Evolutionary conservation across 2,329 filamentous ascomycete genomes (phyloP), one percentile per base, ranked within the genome.

Genomic region (Dryadomyces quercus-mongolicae): DNA sequence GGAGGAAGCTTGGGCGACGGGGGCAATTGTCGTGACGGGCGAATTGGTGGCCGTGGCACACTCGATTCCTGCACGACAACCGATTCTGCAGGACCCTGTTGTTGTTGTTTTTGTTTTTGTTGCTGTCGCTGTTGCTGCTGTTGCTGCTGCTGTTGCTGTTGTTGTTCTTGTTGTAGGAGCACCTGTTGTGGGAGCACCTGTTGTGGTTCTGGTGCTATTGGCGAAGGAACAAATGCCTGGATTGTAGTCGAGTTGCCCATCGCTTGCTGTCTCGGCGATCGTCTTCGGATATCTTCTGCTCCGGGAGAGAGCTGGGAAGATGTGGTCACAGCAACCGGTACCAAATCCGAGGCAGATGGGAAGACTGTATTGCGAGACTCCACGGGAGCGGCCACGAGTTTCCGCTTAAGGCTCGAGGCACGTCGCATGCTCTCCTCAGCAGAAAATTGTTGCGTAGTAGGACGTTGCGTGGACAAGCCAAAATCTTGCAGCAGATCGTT

Each of bases 231-330:
- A 40, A 40, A 40, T 13, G 36, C 36, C 36, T 40, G 36, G 15
- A 40, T 40, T 13, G 36, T 13, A 40, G 36, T 40, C 10, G 15
- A 5, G 20, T 43, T 48, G 45, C 49, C 54, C 2, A 18, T 52
- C 1, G 61, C 57, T 6, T 64, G 60, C 9, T 72, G 67, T 49
- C 72, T 66, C 16, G 78, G 77, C 2, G 78, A 81, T 48, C 78
- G 69, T 59, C 74, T 71, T 12, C 77, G 71, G 31, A 80, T 60
- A 46, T 72, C 73, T 7, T 79, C 76, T 4, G 67, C 62, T 2
- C 70, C 71, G 0, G 77, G 77, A 4, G 78, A 81, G 7, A 76
- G 63, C 60, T 78, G 72, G 8, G 72, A 68, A 1, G 72, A 74
- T 12, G 73, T 74, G 4, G 71, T 73, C 13, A 65, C 67, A 1